Evolutionary conservation across 306 rosid genomes (phyloP).

Genomic region (Ochetophila trinervis): DNA sequence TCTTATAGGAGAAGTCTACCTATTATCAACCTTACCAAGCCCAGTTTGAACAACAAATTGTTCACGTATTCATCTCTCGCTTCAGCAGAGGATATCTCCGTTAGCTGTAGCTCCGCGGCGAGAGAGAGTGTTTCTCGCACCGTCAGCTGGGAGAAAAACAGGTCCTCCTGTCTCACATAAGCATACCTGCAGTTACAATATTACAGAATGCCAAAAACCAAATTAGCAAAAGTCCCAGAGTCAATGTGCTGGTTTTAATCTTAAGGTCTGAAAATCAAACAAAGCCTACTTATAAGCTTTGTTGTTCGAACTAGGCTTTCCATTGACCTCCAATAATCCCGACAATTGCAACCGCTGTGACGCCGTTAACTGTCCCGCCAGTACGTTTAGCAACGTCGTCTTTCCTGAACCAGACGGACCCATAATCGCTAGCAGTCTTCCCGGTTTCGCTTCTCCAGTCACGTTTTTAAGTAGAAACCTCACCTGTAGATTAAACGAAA

Average conservation of each 20-base stretch:
- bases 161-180: constrained; percentile 92
- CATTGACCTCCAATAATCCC: constrained; percentile 78
- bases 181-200: constrained; percentile 65
- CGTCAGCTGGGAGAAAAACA: constrained; percentile 89
- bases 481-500: constrained; percentile 36
- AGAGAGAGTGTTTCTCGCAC: constrained; percentile 84
- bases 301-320: constrained; percentile 58
- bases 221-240: background rate
- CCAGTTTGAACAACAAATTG: constrained; percentile 71
- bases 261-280: background rate
- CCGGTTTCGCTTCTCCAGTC: constrained; percentile 85
- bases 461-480: constrained; percentile 70
- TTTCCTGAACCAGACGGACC: constrained; percentile 99
- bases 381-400: constrained; percentile 84
- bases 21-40: constrained; percentile 54
- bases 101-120: constrained; percentile 84
- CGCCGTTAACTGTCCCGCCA: constrained; percentile 76
- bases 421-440: constrained; percentile 81
- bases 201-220: background rate
- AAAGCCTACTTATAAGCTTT: constrained; percentile 56
- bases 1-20: background rate
- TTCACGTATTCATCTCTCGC: constrained; percentile 77
- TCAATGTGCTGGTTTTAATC: background rate
- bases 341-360: constrained; percentile 59
- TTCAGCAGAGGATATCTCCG: constrained; percentile 51